phyloP scores from a whole-genome alignment of 2,329 filamentous ascomycete genomes.

The Nannizzia gypsea region DNA sequence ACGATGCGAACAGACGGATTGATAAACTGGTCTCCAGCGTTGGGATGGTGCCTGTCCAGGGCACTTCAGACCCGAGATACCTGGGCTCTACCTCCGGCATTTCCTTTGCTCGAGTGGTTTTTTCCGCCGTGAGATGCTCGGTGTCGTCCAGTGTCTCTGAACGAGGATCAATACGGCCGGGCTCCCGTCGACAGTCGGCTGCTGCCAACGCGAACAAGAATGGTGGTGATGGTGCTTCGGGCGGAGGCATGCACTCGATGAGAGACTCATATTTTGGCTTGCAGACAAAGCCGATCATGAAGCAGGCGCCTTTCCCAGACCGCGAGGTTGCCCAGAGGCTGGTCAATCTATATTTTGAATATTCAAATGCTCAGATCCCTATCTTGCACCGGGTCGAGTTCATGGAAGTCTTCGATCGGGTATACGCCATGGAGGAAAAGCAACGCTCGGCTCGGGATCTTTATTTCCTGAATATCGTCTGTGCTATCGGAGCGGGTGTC shows the following conservation, averaged over 20 bases:
- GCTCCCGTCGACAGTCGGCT: slow-evolving; percentile 42
- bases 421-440: slow-evolving; percentile 58
- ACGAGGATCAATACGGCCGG: slow-evolving; percentile 49
- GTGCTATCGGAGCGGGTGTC: slow-evolving; percentile 87
- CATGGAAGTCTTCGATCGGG: slow-evolving; percentile 72
- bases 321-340: slow-evolving; percentile 60
- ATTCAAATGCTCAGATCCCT: slow-evolving; percentile 91
- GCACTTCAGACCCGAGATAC: slow-evolving; percentile 65
- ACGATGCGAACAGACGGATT: slow-evolving; percentile 40
- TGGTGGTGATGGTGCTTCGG: neutral
- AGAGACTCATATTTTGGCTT: slow-evolving; percentile 95
- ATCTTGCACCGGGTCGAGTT: slow-evolving; percentile 84
- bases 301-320: slow-evolving; percentile 72
- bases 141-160: slow-evolving; percentile 49
- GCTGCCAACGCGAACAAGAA: slow-evolving; percentile 29
- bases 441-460: slow-evolving; percentile 64
- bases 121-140: slow-evolving; percentile 79
- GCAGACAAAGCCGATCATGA: slow-evolving; percentile 78
- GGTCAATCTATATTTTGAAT: slow-evolving; percentile 80
- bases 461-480: slow-evolving; percentile 95
- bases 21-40: slow-evolving; percentile 58
- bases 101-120: slow-evolving; percentile 86
- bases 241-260: slow-evolving; percentile 56
- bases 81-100: slow-evolving; percentile 80
- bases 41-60: slow-evolving; percentile 66